These are phyloP conservation scores for Penicillium antarcticum DNA, from an alignment of 495 filamentous ascomycete species.

Conservation along the genomic window DNA sequence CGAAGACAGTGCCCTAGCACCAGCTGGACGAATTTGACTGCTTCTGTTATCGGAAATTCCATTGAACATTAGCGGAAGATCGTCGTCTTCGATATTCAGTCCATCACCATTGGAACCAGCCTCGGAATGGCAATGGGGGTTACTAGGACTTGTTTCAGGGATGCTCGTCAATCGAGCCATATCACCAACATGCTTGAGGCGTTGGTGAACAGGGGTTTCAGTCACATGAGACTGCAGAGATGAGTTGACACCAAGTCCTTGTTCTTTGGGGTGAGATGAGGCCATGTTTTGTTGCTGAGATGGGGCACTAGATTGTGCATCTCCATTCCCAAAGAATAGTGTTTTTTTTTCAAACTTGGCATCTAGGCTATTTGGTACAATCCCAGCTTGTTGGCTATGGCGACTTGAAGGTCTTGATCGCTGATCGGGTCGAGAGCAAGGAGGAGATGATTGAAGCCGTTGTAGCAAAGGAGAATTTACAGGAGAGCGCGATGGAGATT, in stretches of 20 bases:
- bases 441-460: constrained; percentile 25
- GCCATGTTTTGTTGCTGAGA: neutral
- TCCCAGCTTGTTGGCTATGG: neutral
- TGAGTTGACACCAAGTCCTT: constrained; percentile 23
- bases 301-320: constrained; percentile 16
- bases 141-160: constrained; percentile 42
- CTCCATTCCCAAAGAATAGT: constrained; percentile 5
- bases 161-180: constrained; percentile 33
- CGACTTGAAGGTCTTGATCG: neutral
- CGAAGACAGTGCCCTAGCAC: constrained; percentile 25
- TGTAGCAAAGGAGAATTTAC: constrained; percentile 28
- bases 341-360: constrained; percentile 1
- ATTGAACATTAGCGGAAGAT: constrained; percentile 36
- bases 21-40: constrained; percentile 21
- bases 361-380: neutral
- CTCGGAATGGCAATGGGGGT: constrained; percentile 24
- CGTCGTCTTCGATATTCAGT: constrained; percentile 40
- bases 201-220: constrained; percentile 37
- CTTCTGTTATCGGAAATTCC: constrained; percentile 11
- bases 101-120: constrained; percentile 25
- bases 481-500: constrained; percentile 5
- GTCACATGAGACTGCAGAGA: constrained; percentile 41
- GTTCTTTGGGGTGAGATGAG: neutral
- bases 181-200: constrained; percentile 24
- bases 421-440: constrained; percentile 5